phyloP scores from a whole-genome alignment of 192 early-diverging fungal genomes.

The Coemansia sp. region DNA sequence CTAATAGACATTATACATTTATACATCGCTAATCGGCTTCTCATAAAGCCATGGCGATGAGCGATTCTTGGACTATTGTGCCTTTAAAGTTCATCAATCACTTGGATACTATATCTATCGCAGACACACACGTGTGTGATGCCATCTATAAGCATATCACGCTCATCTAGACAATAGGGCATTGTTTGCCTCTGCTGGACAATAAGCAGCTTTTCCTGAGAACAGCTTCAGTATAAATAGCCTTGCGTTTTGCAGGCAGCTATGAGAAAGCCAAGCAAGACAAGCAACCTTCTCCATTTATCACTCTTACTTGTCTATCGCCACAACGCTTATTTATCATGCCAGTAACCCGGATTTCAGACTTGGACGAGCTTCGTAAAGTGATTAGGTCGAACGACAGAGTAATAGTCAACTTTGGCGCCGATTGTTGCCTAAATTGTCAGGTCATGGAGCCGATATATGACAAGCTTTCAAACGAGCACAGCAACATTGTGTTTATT shows the following conservation, averaged over 20 bases:
- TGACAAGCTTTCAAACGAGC: slow-evolving; percentile 59
- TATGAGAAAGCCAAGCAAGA: neutral
- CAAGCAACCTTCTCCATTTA: neutral
- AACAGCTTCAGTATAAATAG: neutral
- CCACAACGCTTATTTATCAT: neutral
- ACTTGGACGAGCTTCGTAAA: slow-evolving; percentile 3
- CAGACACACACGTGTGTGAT: neutral
- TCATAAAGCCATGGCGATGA: neutral
- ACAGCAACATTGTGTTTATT: slow-evolving; percentile 66
- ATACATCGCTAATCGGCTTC: neutral
- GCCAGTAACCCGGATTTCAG: neutral
- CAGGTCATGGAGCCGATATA: slow-evolving; percentile 72
- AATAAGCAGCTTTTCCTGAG: neutral
- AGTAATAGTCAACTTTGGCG: slow-evolving; percentile 76
- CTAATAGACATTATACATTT: neutral
- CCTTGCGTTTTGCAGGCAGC: neutral
- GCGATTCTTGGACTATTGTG: neutral
- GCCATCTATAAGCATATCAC: neutral
- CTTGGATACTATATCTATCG: neutral
- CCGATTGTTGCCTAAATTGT: slow-evolving; percentile 84
- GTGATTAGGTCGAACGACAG: slow-evolving; percentile 21
- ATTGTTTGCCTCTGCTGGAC: neutral
- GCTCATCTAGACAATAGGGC: neutral
- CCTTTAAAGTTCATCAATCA: neutral
- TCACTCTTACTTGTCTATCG: neutral